Percentiles rank a stretch among this genome's conserved stretches.
Conservation (phyloP, 768 basidiomycete genomes). For the Favolaschia claudopus region DNA sequence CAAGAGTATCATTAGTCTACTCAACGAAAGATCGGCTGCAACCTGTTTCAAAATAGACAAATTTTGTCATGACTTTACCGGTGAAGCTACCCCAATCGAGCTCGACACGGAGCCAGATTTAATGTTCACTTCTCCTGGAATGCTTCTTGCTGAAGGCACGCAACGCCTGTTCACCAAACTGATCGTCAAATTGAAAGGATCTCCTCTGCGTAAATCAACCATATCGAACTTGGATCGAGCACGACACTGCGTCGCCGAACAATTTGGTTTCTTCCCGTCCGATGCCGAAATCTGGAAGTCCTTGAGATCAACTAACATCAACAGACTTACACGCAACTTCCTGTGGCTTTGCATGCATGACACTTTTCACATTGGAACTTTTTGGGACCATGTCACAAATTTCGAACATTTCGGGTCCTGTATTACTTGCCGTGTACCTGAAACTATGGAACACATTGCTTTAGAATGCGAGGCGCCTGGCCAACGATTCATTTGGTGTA, state of each 20-base stretch:
- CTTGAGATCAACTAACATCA: neutral
- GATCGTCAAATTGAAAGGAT: neutral
- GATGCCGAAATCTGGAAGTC: constrained; percentile 10
- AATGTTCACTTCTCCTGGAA: neutral
- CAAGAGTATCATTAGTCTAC: neutral
- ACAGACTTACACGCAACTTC: neutral
- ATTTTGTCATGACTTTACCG: neutral
- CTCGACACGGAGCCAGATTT: neutral
- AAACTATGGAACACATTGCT: neutral
- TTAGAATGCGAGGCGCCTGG: neutral
- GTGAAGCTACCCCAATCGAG: neutral
- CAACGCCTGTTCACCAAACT: constrained; percentile 3
- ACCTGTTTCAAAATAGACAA: neutral
- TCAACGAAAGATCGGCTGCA: neutral
- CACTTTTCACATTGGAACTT: constrained; percentile 1
- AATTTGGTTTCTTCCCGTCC: neutral
- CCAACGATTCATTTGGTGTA: neutral
- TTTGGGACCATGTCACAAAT: neutral
- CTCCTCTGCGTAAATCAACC: neutral
- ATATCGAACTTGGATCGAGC: constrained; percentile 3
- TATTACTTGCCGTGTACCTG: neutral
- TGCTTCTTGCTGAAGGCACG: neutral
- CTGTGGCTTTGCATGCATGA: constrained; percentile 10
- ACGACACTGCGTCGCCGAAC: neutral
- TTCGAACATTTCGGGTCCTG: neutral